Evolutionary conservation across 2,329 filamentous ascomycete genomes (phyloP), one percentile per base, ranked within the genome.

Genomic region (Penicillium occitanis): DNA sequence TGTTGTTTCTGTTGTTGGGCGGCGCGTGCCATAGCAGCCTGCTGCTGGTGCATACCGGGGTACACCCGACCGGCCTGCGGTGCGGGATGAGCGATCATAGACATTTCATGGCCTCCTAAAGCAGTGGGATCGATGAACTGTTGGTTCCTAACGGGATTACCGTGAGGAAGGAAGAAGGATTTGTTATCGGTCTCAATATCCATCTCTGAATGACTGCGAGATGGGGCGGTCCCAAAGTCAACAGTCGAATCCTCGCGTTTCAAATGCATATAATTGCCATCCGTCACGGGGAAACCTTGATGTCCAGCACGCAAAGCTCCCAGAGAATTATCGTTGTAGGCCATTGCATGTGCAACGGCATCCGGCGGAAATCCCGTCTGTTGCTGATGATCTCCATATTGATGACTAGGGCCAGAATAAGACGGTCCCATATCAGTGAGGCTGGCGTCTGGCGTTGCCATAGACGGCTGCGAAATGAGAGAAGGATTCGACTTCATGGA

Each of bases 341-440:
- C 90, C 75, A 95, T 86, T 13, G 93, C 91, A 78, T 87, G 91
- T 50, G 90, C 88, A 69, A 95, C 83, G 62, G 92, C 93, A 68
- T 93, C 93, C 1, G 92, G 90, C 0, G 95, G 92, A 35, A 97
- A 88, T 69, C 93, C 93, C 3, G 95, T 97, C 82, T 97, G 93
- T 77, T 99, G 95, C 81, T 92, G 91, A 83, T 97, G 96, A 75
- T 92, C 88, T 74, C 93, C 91, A 83, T 98, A 98, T 80, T 96
- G 92, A 81, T 97, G 93, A 78, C 92, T 97, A 8, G 95, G 94
- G 42, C 88, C 91, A 58, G 88, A 88, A 74, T 93, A 87, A 0
- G 62, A 46, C 68, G 89, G 86, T 66, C 79, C 77, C 58, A 72
- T 73, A 65, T 73, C 75, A 69, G 74, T 75, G 51, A 74, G 72